These are phyloP conservation scores for Seiridium unicorne DNA, from an alignment of 2,329 filamentous ascomycete genomes.

Conservation along the genomic window DNA sequence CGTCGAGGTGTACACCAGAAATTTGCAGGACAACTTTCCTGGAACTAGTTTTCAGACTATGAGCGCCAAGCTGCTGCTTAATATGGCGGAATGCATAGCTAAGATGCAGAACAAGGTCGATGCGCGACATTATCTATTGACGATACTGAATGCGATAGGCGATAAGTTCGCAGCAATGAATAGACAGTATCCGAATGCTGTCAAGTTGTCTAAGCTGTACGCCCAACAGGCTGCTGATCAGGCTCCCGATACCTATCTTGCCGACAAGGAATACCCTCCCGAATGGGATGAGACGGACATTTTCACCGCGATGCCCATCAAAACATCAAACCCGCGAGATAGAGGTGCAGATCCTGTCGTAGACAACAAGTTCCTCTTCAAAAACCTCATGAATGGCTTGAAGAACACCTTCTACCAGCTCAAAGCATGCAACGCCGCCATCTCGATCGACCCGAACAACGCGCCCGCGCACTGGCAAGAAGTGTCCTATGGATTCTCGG, in stretches of 20 bases:
- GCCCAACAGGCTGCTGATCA: slow-evolving; percentile 64
- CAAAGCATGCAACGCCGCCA: slow-evolving; percentile 78
- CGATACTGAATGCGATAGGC: slow-evolving; percentile 96
- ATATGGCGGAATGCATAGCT: slow-evolving; percentile 97
- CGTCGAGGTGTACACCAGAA: slow-evolving; percentile 95
- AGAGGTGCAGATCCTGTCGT: slow-evolving; percentile 85
- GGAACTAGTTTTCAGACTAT: slow-evolving; percentile 99
- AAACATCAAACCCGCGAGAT: slow-evolving; percentile 87
- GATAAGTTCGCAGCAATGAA: slow-evolving; percentile 99
- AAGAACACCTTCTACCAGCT: slow-evolving; percentile 97
- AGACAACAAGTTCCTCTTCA: slow-evolving; percentile 98
- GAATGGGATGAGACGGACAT: slow-evolving; percentile 99
- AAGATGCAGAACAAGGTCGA: slow-evolving; percentile 92
- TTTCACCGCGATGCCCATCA: slow-evolving; percentile 93
- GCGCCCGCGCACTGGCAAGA: slow-evolving; percentile 91
- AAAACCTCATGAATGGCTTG: slow-evolving; percentile 90
- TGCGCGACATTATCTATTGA: slow-evolving; percentile 91
- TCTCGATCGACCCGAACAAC: slow-evolving; percentile 71
- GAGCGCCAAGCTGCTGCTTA: slow-evolving; percentile 94
- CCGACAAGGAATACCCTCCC: slow-evolving; percentile 75
- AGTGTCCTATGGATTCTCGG: slow-evolving; percentile 92
- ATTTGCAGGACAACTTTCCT: slow-evolving; percentile 91
- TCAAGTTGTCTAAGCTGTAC: slow-evolving; percentile 83
- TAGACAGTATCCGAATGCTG: slow-evolving; percentile 87
- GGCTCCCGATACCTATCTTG: slow-evolving; percentile 74